phyloP scores from a whole-genome alignment of 2,329 filamentous ascomycete genomes.

The Colletotrichum shisoi region DNA sequence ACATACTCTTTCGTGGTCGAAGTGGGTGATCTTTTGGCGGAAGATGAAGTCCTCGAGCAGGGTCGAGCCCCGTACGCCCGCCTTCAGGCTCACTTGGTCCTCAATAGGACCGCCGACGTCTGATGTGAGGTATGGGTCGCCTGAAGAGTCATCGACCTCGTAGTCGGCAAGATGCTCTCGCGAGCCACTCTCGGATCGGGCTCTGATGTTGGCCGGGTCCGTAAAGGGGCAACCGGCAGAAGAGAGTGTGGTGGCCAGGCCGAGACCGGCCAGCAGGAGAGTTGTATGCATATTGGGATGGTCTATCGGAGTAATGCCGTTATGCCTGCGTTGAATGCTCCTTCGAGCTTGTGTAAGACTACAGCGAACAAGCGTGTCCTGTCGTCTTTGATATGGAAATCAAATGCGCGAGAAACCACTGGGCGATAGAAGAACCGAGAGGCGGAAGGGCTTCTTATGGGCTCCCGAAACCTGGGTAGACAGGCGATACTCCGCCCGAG shows the following conservation, averaged over 20 bases:
- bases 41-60: constrained; percentile 77
- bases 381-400: neutral
- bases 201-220: constrained; percentile 40
- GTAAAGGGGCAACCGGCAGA: constrained; percentile 49
- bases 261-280: constrained; percentile 42
- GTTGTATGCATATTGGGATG: constrained; percentile 28
- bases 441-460: constrained; percentile 23
- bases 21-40: constrained; percentile 74
- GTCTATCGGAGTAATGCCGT: neutral
- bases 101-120: constrained; percentile 73
- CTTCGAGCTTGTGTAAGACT: neutral
- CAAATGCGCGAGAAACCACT: neutral
- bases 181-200: constrained; percentile 41
- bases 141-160: constrained; percentile 61
- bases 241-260: constrained; percentile 34
- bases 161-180: constrained; percentile 48
- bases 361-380: neutral
- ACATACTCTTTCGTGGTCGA: constrained; percentile 73
- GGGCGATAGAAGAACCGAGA: neutral
- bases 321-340: neutral
- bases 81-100: constrained; percentile 72
- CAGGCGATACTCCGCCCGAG: constrained; percentile 13
- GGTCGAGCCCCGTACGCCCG: constrained; percentile 71
- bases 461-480: constrained; percentile 14
- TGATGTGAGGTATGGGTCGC: constrained; percentile 62